A percentile compares a stretch with the other conserved stretches of the same genome.
These are phyloP conservation scores for Termitomyces sp. DNA, from an alignment of 768 basidiomycete genomes.

Conservation along the genomic window DNA sequence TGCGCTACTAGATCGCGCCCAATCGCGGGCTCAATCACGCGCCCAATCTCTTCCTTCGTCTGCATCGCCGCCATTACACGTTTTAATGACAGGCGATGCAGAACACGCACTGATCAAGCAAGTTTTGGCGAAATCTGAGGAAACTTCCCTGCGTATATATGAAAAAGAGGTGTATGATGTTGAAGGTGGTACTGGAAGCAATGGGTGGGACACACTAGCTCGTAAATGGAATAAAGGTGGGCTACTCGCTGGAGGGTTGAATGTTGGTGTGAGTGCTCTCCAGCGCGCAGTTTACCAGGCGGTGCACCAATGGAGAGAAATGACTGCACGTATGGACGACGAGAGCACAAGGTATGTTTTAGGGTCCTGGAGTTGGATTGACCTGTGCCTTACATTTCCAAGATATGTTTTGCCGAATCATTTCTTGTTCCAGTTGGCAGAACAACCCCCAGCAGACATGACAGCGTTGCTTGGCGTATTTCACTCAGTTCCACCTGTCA, in stretches of 20 bases:
- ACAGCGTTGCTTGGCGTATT: slow-evolving; percentile 57
- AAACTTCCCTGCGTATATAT: slow-evolving; percentile 72
- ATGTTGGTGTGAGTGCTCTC: slow-evolving; percentile 31
- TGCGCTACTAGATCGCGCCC: slow-evolving; percentile 72
- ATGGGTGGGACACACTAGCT: slow-evolving; percentile 75
- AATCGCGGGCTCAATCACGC: slow-evolving; percentile 34
- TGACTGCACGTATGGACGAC: slow-evolving; percentile 74
- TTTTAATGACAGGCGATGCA: slow-evolving; percentile 15
- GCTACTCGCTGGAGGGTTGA: slow-evolving; percentile 34
- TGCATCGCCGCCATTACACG: slow-evolving; percentile 21
- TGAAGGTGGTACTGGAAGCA: slow-evolving; percentile 55
- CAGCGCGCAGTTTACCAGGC: slow-evolving; percentile 62
- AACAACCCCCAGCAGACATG: slow-evolving; percentile 63
- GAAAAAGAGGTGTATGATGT: slow-evolving; percentile 66
- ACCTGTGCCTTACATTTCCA: neutral
- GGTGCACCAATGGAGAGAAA: slow-evolving; percentile 83
- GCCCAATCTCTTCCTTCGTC: slow-evolving; percentile 28
- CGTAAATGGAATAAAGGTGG: slow-evolving; percentile 77
- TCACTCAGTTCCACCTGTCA: slow-evolving; percentile 54
- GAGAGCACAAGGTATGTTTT: slow-evolving; percentile 65
- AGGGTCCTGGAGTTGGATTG: neutral
- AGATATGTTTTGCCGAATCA: slow-evolving; percentile 79
- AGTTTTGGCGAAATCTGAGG: slow-evolving; percentile 67
- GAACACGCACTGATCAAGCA: slow-evolving; percentile 46
- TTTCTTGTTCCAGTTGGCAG: slow-evolving; percentile 66